Evolutionary conservation across 495 filamentous ascomycete genomes (phyloP).

Genomic region (Penicillium argentinense): DNA sequence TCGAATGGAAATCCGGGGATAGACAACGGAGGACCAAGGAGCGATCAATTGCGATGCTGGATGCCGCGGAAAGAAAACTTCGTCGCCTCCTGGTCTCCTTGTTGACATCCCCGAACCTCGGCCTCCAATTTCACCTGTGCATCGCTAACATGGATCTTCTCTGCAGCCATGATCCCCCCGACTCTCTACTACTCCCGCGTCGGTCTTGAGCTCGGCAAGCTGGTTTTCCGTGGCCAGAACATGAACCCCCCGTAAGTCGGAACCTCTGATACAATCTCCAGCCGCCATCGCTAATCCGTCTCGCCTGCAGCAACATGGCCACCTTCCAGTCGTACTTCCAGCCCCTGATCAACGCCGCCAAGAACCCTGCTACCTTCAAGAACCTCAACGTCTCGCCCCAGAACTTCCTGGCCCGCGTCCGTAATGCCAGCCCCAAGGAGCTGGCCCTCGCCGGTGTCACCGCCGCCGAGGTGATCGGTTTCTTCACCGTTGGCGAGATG

Average conservation of each 20-base stretch:
- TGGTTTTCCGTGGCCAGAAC: slow-evolving; percentile 84
- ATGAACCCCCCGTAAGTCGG: slow-evolving; percentile 89
- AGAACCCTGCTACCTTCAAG: slow-evolving; percentile 61
- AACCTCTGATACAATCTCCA: not conserved
- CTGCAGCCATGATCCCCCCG: slow-evolving; percentile 77
- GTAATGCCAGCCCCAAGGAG: slow-evolving; percentile 69
- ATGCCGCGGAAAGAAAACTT: slow-evolving; percentile 6
- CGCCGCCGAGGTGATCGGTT: slow-evolving; percentile 83
- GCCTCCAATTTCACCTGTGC: not conserved
- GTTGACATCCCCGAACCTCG: slow-evolving; percentile 18
- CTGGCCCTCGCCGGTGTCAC: slow-evolving; percentile 71
- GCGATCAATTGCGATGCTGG: slow-evolving; percentile 11
- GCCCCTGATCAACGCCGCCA: slow-evolving; percentile 62
- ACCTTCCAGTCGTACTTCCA: slow-evolving; percentile 89
- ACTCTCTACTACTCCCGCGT: slow-evolving; percentile 90
- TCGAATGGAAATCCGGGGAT: slow-evolving; percentile 4
- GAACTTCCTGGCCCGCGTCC: slow-evolving; percentile 59
- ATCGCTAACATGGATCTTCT: slow-evolving; percentile 27
- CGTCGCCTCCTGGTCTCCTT: slow-evolving; percentile 12
- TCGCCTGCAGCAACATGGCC: slow-evolving; percentile 58
- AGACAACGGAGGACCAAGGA: not conserved
- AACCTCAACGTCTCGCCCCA: slow-evolving; percentile 45
- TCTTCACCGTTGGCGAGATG: slow-evolving; percentile 98
- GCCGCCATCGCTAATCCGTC: slow-evolving; percentile 15
- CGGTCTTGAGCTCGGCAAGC: slow-evolving; percentile 77